Evolutionary conservation across 2,329 filamentous ascomycete species (phyloP), one percentile per base, ranked within the genome.

Genomic region (Paraphaeosphaeria minitans): DNA sequence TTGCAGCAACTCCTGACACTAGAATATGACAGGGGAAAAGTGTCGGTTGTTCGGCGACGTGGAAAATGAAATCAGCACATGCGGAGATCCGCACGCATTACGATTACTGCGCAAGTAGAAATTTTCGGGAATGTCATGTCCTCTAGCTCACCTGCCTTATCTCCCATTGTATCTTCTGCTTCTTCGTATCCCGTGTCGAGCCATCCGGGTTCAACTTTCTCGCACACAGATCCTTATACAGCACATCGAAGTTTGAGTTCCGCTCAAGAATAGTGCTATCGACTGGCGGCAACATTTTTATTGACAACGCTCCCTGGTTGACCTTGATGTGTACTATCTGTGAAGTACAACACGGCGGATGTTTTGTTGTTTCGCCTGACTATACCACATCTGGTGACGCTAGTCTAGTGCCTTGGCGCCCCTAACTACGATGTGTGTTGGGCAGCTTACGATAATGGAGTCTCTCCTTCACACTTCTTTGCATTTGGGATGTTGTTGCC

Each of bases 211-310:
- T 79, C 5, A 82, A 63, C 65, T 78, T 80, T 49, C 77, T 75
- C 0, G 72, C 68, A 47, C 74, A 76, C 0, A 83, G 66, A 61
- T 82, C 79, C 47, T 77, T 75, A 66, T 82, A 81, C 1, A 83
- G 67, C 0, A 75, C 67, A 16, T 79, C 78, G 55, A 83, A 82
- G 35, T 75, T 77, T 0, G 80, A 78, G 54, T 82, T 81, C 0
- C 72, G 69, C 24, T 77, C 64, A 0, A 80, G 58, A 0, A 76
- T 64, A 1, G 59, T 58, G 0, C 76, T 71, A 27, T 80, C 73
- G 1, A 81, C 67, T 22, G 78, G 79, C 1, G 79, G 78, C 6
- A 80, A 65, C 79, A 82, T 81, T 16, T 12, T 14, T n/a, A n/a
- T 64, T 13, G 10, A 2, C 29, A 19, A 16, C 21, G 1, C 22